phyloP scores from a whole-genome alignment of 306 rosid genomes.

The Cucumis melo region DNA sequence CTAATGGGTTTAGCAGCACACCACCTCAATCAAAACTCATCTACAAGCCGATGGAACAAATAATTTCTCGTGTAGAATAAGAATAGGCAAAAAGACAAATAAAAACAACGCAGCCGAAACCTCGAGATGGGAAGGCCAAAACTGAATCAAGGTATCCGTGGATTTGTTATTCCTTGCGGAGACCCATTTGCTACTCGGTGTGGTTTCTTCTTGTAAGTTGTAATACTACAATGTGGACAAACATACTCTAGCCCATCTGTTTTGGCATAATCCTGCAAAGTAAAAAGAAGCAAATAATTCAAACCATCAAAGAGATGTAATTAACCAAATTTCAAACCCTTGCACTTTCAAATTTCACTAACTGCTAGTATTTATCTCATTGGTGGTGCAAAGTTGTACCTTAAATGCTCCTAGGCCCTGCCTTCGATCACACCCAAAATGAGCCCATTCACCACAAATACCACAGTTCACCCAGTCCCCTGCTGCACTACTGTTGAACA shows the following conservation, averaged over 20 bases:
- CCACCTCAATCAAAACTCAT: not conserved
- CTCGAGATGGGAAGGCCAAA: not conserved
- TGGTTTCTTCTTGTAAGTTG: slow-evolving; percentile 89
- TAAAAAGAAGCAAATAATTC: not conserved
- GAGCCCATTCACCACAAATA: slow-evolving; percentile 99
- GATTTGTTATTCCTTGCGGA: slow-evolving; percentile 50
- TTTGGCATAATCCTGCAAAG: slow-evolving; percentile 91
- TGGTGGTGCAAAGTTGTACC: slow-evolving; percentile 26
- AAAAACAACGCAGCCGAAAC: not conserved
- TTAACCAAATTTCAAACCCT: not conserved
- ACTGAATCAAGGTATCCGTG: slow-evolving; percentile 39
- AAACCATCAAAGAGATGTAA: not conserved
- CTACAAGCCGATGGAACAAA: not conserved
- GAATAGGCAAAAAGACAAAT: not conserved
- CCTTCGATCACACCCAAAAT: slow-evolving; percentile 97
- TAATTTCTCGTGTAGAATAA: not conserved
- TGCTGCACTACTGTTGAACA: slow-evolving; percentile 89
- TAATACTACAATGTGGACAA: slow-evolving; percentile 91
- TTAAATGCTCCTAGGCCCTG: slow-evolving; percentile 98
- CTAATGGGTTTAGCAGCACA: slow-evolving; percentile 2
- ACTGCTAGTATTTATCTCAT: not conserved
- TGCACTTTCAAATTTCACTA: not conserved
- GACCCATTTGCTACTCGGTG: slow-evolving; percentile 58
- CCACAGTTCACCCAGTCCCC: slow-evolving; percentile 99
- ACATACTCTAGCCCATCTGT: slow-evolving; percentile 97